Conservation (phyloP, 1,139 yeast genomes). For the Pichia sp. region DNA sequence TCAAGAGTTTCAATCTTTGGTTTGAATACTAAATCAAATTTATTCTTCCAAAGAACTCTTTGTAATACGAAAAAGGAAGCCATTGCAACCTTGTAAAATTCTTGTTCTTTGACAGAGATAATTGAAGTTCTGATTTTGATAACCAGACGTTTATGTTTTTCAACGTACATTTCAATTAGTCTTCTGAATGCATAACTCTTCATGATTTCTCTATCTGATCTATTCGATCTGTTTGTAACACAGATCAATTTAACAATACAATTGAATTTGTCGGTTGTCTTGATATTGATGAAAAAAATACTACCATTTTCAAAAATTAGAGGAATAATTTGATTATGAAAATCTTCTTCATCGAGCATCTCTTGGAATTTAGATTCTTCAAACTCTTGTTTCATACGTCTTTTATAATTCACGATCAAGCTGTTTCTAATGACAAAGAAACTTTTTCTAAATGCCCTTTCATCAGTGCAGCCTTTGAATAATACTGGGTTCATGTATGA, state of each 20-base stretch:
- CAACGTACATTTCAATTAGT: slow-evolving; percentile 32
- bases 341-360: slow-evolving; percentile 23
- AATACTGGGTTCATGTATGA: slow-evolving; percentile 15
- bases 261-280: slow-evolving; percentile 17
- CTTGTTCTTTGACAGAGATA: slow-evolving; percentile 19
- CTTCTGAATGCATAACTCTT: slow-evolving; percentile 28
- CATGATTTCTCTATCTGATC: slow-evolving; percentile 28
- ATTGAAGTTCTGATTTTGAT: slow-evolving; percentile 24
- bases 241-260: slow-evolving; percentile 28
- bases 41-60: slow-evolving; percentile 23
- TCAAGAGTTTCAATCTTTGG: slow-evolving; percentile 24
- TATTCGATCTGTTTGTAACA: slow-evolving; percentile 24
- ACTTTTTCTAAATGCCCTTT: slow-evolving; percentile 18
- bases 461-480: slow-evolving; percentile 1
- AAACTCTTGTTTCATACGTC: slow-evolving; percentile 27
- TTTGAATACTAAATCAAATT: slow-evolving; percentile 22
- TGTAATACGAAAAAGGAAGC: slow-evolving; percentile 29
- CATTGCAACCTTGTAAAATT: slow-evolving; percentile 27
- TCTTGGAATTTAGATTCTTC: slow-evolving; percentile 30
- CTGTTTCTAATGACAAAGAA: slow-evolving; percentile 26
- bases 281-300: slow-evolving; percentile 28
- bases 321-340: slow-evolving; percentile 31
- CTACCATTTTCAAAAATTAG: slow-evolving; percentile 29
- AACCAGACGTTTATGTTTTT: slow-evolving; percentile 26
- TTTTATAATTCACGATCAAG: slow-evolving; percentile 25